These are phyloP conservation scores for Chenopodium berlandieri DNA, from an alignment of 148 eudicot species.

Conservation along the genomic window DNA sequence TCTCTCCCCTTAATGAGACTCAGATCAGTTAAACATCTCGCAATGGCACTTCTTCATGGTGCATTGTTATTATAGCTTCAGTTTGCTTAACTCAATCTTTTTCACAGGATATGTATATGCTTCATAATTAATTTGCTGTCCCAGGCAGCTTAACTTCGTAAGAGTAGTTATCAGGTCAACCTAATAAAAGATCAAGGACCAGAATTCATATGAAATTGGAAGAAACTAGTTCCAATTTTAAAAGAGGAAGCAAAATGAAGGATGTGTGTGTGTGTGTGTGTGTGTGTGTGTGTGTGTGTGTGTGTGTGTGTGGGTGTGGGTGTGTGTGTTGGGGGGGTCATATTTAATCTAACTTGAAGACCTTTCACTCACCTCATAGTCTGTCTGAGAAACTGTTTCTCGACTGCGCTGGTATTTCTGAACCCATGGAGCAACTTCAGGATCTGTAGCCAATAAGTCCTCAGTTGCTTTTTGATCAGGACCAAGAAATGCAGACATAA, in stretches of 20 bases:
- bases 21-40: neutral
- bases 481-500: slow-evolving; percentile 96
- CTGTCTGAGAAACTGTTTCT: slow-evolving; percentile 93
- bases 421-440: slow-evolving; percentile 90
- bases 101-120: slow-evolving; percentile 81
- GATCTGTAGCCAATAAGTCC: slow-evolving; percentile 64
- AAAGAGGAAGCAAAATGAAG: neutral
- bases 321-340: neutral
- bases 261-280: no score
- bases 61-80: slow-evolving; percentile 48
- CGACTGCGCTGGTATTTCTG: slow-evolving; percentile 95
- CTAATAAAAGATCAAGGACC: slow-evolving; percentile 37
- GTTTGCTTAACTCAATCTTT: slow-evolving; percentile 68
- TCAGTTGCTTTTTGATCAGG: slow-evolving; percentile 89
- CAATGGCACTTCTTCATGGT: neutral
- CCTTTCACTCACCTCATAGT: slow-evolving; percentile 61
- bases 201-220: neutral
- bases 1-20: neutral
- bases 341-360: neutral
- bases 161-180: slow-evolving; percentile 88
- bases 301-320: neutral
- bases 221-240: neutral
- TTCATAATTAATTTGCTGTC: slow-evolving; percentile 85
- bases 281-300: neutral
- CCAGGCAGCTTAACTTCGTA: slow-evolving; percentile 82